Conservation (phyloP, 805 yeast species). For the Scheffersomyces ergatensis region DNA sequence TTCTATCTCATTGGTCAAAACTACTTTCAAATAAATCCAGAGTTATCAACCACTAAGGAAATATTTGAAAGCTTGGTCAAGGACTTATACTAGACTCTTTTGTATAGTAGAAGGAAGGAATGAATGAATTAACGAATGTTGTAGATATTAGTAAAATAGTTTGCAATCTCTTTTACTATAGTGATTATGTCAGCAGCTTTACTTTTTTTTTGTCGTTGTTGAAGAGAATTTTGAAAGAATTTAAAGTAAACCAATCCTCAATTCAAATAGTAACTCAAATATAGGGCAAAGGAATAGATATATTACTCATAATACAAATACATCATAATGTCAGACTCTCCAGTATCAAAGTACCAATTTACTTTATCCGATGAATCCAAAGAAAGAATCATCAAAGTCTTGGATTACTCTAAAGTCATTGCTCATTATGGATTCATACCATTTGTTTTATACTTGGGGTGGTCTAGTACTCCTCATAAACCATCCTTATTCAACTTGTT, state of each 20-base stretch:
- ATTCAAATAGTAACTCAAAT: no score
- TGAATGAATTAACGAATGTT: no score
- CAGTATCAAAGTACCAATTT: conserved; percentile 19
- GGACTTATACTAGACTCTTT: no score
- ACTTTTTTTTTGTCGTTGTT: no score
- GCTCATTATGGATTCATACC: conserved; percentile 98
- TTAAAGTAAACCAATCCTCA: no score
- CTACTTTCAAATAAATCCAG: conserved; percentile 17
- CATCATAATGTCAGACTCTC: conserved; percentile 6
- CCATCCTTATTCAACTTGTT: conserved; percentile 76
- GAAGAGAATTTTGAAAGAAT: no score
- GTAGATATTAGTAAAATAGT: no score
- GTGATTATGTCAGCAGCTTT: no score
- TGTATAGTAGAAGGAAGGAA: no score
- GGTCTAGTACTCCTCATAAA: conserved; percentile 70
- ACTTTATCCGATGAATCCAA: conserved; percentile 47
- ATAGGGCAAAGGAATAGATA: no score
- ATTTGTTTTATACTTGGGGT: conserved; percentile 81
- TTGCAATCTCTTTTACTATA: no score
- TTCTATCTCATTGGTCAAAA: conserved; percentile 37
- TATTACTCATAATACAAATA: no score
- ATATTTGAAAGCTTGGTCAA: conserved; percentile 23
- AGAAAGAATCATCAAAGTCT: conserved; percentile 84
- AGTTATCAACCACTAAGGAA: conserved; percentile 15
- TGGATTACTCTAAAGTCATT: conserved; percentile 79